Conservation (phyloP, 1,139 yeast species). For the Kodamaea sp. region DNA sequence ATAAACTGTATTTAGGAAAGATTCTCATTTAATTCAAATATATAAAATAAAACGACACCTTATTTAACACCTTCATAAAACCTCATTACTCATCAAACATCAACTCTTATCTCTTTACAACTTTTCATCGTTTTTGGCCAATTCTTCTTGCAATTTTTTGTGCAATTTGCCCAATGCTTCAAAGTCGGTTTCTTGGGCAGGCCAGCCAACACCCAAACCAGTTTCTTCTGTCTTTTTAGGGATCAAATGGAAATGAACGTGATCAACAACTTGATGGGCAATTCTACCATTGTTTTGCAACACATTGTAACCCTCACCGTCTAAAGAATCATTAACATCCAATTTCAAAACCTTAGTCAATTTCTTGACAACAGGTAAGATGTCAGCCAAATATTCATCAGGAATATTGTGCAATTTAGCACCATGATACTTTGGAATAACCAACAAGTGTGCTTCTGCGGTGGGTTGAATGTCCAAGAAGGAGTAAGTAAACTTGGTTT, state of each 20-base stretch:
- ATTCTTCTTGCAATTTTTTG: slow-evolving; percentile 53
- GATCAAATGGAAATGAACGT: slow-evolving; percentile 93
- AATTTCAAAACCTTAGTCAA: slow-evolving; percentile 68
- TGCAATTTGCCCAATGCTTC: slow-evolving; percentile 66
- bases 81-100: not conserved
- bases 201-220: slow-evolving; percentile 91
- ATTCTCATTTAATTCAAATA: not conserved
- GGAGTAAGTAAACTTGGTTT: slow-evolving; percentile 73
- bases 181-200: slow-evolving; percentile 72
- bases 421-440: slow-evolving; percentile 91
- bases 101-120: slow-evolving; percentile 17
- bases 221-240: slow-evolving; percentile 71
- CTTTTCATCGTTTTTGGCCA: slow-evolving; percentile 33
- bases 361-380: slow-evolving; percentile 83
- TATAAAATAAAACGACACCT: not conserved
- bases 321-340: slow-evolving; percentile 53
- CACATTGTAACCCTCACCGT: slow-evolving; percentile 80
- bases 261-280: slow-evolving; percentile 93
- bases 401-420: slow-evolving; percentile 89
- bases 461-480: slow-evolving; percentile 93
- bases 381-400: slow-evolving; percentile 80
- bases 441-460: slow-evolving; percentile 78
- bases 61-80: not conserved
- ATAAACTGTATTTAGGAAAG: not conserved
- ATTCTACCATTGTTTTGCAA: slow-evolving; percentile 90